These are phyloP conservation scores for Colletotrichum abscissum DNA, from an alignment of 2,329 filamentous ascomycete genomes.

Conservation along the genomic window DNA sequence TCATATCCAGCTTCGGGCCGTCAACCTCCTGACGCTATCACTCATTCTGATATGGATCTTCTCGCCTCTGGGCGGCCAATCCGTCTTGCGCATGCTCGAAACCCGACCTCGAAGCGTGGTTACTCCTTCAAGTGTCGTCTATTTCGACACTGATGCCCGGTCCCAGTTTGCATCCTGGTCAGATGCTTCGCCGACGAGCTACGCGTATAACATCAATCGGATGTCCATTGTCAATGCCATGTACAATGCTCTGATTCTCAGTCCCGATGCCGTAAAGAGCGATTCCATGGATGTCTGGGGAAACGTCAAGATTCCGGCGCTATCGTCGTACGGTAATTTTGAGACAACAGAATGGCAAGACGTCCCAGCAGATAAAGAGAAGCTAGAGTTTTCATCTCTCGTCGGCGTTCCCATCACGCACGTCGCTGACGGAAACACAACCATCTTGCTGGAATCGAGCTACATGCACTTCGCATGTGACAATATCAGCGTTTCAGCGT, in stretches of 20 bases:
- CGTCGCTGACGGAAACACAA: constrained; percentile 11
- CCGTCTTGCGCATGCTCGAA: constrained; percentile 38
- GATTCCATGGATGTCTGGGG: constrained; percentile 42
- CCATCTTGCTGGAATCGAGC: constrained; percentile 16
- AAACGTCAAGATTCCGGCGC: constrained; percentile 42
- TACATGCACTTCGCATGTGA: constrained; percentile 18
- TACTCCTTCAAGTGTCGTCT: not conserved
- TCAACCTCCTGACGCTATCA: constrained; percentile 40
- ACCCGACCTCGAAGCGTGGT: not conserved
- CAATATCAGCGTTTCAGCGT: not conserved
- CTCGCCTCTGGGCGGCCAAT: constrained; percentile 45
- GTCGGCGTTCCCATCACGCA: constrained; percentile 2
- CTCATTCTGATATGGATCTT: constrained; percentile 44
- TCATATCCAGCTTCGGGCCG: constrained; percentile 40
- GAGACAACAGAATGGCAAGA: not conserved
- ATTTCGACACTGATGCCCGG: not conserved
- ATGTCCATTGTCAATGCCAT: not conserved
- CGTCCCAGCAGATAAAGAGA: not conserved
- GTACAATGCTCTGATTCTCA: constrained; percentile 37
- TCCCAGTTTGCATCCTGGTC: not conserved
- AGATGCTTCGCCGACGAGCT: not conserved
- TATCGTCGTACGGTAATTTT: not conserved
- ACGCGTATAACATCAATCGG: not conserved
- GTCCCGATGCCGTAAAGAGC: constrained; percentile 36
- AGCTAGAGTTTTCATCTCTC: not conserved